These are phyloP conservation scores for Candida tallmaniae DNA, from an alignment of 805 yeast genomes.

Conservation along the genomic window DNA sequence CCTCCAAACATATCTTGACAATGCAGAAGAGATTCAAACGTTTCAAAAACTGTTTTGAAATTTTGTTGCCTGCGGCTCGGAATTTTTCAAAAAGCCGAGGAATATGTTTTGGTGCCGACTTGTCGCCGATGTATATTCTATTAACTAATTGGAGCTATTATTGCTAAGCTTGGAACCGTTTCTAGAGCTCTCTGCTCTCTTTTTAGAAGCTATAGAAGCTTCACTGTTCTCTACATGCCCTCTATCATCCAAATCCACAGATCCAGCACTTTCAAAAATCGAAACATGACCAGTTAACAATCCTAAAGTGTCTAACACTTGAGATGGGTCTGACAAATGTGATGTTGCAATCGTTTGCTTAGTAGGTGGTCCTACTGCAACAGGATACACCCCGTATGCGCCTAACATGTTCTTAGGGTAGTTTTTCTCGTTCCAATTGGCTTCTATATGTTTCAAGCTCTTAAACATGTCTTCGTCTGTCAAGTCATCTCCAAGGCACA, in stretches of 20 bases:
- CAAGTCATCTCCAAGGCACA: slow-evolving; percentile 92
- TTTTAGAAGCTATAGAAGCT: slow-evolving; percentile 35
- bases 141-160: too few species aligned
- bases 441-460: slow-evolving; percentile 63
- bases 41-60: too few species aligned
- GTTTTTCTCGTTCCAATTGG: slow-evolving; percentile 41
- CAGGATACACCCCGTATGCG: slow-evolving; percentile 69
- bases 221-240: slow-evolving; percentile 58
- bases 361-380: slow-evolving; percentile 89
- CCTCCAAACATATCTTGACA: too few species aligned
- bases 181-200: slow-evolving; percentile 1
- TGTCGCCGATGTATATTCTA: too few species aligned
- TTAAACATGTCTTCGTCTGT: slow-evolving; percentile 98
- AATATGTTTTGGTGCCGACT: too few species aligned
- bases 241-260: slow-evolving; percentile 70
- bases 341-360: slow-evolving; percentile 82
- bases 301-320: slow-evolving; percentile 81
- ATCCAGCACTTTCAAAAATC: slow-evolving; percentile 71
- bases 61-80: too few species aligned
- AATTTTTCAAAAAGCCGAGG: too few species aligned
- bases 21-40: too few species aligned
- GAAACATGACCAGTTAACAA: slow-evolving; percentile 75
- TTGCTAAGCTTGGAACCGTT: too few species aligned
- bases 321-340: slow-evolving; percentile 77
- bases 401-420: slow-evolving; percentile 43